Percentiles rank a stretch among this genome's conserved stretches.
Conservation (phyloP, 805 yeast genomes). For the Spathaspora girioi region DNA sequence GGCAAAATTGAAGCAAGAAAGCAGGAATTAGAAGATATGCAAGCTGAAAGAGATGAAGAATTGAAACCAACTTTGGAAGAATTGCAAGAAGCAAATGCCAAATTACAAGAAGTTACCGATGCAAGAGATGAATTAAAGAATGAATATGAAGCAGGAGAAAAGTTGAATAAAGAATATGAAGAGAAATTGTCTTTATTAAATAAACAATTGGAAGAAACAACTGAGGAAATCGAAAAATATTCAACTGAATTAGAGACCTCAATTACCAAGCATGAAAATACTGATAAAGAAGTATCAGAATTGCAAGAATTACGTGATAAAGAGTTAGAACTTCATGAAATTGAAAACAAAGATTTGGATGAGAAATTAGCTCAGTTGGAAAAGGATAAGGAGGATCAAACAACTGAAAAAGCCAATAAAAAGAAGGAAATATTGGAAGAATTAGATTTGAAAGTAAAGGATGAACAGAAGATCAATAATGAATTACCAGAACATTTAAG, state of each 20-base stretch:
- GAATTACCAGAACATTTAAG: slow-evolving; percentile 53
- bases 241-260: slow-evolving; percentile 30
- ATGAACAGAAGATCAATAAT: slow-evolving; percentile 45
- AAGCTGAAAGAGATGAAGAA: slow-evolving; percentile 50
- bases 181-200: slow-evolving; percentile 42
- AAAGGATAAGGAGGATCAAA: slow-evolving; percentile 33
- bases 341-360: slow-evolving; percentile 33
- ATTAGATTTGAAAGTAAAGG: slow-evolving; percentile 37
- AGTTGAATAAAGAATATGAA: slow-evolving; percentile 42
- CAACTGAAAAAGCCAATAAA: slow-evolving; percentile 32
- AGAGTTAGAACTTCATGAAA: slow-evolving; percentile 24
- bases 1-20: slow-evolving; percentile 43
- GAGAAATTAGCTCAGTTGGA: slow-evolving; percentile 40
- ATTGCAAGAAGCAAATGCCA: slow-evolving; percentile 45
- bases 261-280: slow-evolving; percentile 34
- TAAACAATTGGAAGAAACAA: slow-evolving; percentile 41
- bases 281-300: slow-evolving; percentile 35
- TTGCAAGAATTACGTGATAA: slow-evolving; percentile 22
- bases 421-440: slow-evolving; percentile 27
- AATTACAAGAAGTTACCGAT: slow-evolving; percentile 47
- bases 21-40: slow-evolving; percentile 44
- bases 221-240: slow-evolving; percentile 28
- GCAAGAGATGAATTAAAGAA: slow-evolving; percentile 45
- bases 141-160: slow-evolving; percentile 43
- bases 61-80: slow-evolving; percentile 54